phyloP scores from a whole-genome alignment of 1,284 basidiomycete species.

The Apiotrichum porosum region DNA sequence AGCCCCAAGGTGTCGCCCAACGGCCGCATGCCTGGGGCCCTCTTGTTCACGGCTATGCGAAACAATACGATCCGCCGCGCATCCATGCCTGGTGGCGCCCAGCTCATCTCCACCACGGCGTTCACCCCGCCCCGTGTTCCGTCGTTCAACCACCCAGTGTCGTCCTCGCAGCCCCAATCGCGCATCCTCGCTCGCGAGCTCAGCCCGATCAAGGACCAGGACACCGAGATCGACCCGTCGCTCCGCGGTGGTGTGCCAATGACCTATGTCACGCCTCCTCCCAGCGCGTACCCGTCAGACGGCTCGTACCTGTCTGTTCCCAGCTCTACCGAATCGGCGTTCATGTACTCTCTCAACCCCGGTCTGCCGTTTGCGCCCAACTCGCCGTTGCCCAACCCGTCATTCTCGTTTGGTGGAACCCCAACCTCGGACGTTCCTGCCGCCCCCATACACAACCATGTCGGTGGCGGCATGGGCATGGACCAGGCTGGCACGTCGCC shows the following conservation, averaged over 20 bases:
- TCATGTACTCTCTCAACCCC: slow-evolving; percentile 13
- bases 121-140: slow-evolving; percentile 39
- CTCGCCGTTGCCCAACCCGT: slow-evolving; percentile 37
- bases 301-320: not conserved
- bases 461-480: too few species aligned
- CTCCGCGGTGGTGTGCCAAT: slow-evolving; percentile 6
- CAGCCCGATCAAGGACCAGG: slow-evolving; percentile 38
- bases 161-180: not conserved
- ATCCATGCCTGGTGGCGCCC: slow-evolving; percentile 35
- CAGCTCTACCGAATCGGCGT: not conserved
- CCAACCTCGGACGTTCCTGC: not conserved
- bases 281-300: not conserved
- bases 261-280: slow-evolving; percentile 8
- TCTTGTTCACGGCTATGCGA: slow-evolving; percentile 39
- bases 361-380: slow-evolving; percentile 25
- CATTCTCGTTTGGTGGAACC: slow-evolving; percentile 38
- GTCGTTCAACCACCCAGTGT: not conserved
- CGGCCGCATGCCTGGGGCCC: slow-evolving; percentile 25
- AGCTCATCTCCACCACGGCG: slow-evolving; percentile 37
- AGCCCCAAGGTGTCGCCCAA: slow-evolving; percentile 34
- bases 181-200: slow-evolving; percentile 21
- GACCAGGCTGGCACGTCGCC: not conserved
- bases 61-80: slow-evolving; percentile 38
- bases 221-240: slow-evolving; percentile 18
- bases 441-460: too few species aligned